Conservation (phyloP, 768 basidiomycete genomes). For the Boletus sensibilis region DNA sequence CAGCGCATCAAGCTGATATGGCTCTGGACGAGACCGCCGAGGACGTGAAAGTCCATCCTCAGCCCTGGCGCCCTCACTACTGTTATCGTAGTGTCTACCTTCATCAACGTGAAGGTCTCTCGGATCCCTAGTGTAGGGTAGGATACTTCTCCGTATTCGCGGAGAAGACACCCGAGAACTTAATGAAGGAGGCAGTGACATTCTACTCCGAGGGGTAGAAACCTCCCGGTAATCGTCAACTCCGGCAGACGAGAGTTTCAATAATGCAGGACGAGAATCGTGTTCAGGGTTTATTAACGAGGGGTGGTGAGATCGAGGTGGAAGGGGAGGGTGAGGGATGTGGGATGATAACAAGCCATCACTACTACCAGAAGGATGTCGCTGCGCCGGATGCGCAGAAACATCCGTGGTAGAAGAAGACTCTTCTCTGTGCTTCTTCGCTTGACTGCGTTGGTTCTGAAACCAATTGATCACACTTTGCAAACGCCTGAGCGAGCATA, state of each 20-base stretch:
- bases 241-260: conserved; percentile 13
- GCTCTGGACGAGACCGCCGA: conserved; percentile 75
- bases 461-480: conserved; percentile 86
- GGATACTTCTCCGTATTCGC: conserved; percentile 27
- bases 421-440: conserved; percentile 69
- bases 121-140: conserved; percentile 28
- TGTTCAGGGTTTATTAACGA: conserved; percentile 28
- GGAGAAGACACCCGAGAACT: conserved; percentile 31
- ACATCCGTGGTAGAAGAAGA: conserved; percentile 25
- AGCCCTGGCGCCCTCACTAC: conserved; percentile 18
- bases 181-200: conserved; percentile 31
- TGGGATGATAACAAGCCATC: conserved; percentile 11
- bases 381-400: conserved; percentile 6
- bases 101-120: conserved; percentile 29
- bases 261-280: conserved; percentile 13
- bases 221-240: conserved; percentile 19
- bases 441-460: conserved; percentile 78
- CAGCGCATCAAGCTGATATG: conserved; percentile 72
- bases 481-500: conserved; percentile 55
- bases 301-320: conserved; percentile 32
- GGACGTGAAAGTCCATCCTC: conserved; percentile 48
- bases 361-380: conserved; percentile 14
- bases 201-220: conserved; percentile 28
- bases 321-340: conserved; percentile 13
- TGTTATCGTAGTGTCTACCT: conserved; percentile 23